Evolutionary conservation across 768 basidiomycete genomes (phyloP), one percentile per base, ranked within the genome.

Genomic region (Phaffia tasmanica): DNA sequence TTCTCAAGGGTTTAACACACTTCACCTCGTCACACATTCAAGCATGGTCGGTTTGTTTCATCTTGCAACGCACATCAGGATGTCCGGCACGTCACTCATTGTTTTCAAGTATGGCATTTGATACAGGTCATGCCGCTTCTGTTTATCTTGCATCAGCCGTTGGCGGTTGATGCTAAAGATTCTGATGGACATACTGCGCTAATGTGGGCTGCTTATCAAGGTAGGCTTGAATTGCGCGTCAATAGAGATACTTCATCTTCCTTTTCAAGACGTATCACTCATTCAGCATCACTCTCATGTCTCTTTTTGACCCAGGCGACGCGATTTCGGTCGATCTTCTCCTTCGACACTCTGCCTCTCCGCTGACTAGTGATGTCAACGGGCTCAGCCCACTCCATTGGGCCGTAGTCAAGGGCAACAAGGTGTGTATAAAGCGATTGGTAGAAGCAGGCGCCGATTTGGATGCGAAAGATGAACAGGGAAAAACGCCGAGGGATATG

Each of bases 131-230:
- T 97, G 93, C 88, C 95, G 0, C 76, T 99, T 48, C 79, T 97
- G 48, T 93, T 90, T 73, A 80, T 95, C 29, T 81, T 98, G 7
- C 89, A 94, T 74, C 93, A 97, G 75, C 92, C 93, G 2, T 83
- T 99, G 70, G 86, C 84, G 53, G 86, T 97, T 67, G 95, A 99
- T 74, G 86, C 86, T 57, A 82, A 85, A 50, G 95, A 99, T 75
- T 80, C 85, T 1, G 87, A 89, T 72, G 95, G 95, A 0, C 95
- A 98, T 74, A 95, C 94, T 0, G 82, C 89, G 0, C 81, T 98
- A 59, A 95, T 97, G 89, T 99, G 95, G 95, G 95, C 95, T 6
- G 89, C 91, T 11, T 99, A 98, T 76, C 95, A 99, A 75, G 95
- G 75, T 76, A 57, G 66, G 71, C 58, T 5, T 32, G 18, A 19